These are phyloP conservation scores for Daldinia sp. DNA, from an alignment of 2,329 filamentous ascomycete species.

Conservation along the genomic window DNA sequence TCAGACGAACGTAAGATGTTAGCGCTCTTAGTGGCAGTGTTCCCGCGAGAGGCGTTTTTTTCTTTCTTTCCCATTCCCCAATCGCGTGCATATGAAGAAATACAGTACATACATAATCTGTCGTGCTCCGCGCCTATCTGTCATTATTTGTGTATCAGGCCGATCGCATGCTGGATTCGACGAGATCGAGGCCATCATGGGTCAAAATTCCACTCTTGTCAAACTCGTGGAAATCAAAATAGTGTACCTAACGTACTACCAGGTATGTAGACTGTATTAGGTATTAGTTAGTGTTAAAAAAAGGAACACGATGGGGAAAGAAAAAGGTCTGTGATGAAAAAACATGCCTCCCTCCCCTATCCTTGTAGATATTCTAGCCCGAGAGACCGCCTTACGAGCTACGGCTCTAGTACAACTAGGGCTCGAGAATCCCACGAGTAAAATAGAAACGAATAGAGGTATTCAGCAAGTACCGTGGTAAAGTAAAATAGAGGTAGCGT, in stretches of 20 bases:
- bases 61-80: neutral
- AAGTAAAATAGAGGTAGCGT: neutral
- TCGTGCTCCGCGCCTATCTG: constrained; percentile 41
- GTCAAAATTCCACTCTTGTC: constrained; percentile 17
- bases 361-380: constrained; percentile 21
- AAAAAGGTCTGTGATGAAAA: neutral
- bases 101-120: constrained; percentile 11
- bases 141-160: constrained; percentile 25
- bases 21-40: constrained; percentile 24
- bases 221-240: constrained; percentile 24
- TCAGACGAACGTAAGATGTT: constrained; percentile 13
- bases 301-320: constrained; percentile 18
- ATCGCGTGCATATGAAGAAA: constrained; percentile 2
- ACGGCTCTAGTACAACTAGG: constrained; percentile 25
- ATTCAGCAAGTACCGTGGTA: constrained; percentile 31
- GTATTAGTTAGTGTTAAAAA: constrained; percentile 2
- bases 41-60: constrained; percentile 13
- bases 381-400: constrained; percentile 25
- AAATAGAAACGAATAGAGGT: constrained; percentile 19
- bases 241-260: neutral
- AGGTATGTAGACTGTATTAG: too few species aligned
- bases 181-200: constrained; percentile 17
- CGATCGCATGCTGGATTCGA: constrained; percentile 30
- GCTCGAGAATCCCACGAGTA: neutral
- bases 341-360: neutral